Evolutionary conservation across 768 basidiomycete genomes (phyloP), one percentile per base, ranked within the genome.

Genomic region (Boletus rubescentipes): DNA sequence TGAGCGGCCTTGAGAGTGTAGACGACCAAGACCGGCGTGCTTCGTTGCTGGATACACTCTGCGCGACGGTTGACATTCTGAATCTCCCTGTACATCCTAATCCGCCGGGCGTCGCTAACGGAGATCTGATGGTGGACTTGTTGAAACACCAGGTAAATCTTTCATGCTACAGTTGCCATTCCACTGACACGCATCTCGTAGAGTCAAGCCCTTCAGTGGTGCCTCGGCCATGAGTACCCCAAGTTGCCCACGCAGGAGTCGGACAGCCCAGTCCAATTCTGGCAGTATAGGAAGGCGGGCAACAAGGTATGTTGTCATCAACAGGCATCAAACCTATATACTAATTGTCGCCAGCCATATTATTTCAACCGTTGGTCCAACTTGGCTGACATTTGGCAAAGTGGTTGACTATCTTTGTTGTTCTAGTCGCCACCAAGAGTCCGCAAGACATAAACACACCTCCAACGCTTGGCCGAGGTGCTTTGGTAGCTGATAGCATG

Each of bases 401-500:
- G 26, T 46, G 9, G 43, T 34, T 54, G 8, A 64, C 14, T 16
- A 20, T 20, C 3, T 34, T 37, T 41, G n/a, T 31, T 45, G 12
- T 53, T 55, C 2, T 49, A 89, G 85, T 95, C 52, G 92, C 88
- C 0, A 94, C 94, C 0, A 87, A 87, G 60, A 87, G 84, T 12
- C 91, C 89, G 18, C 90, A 90, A 66, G 75, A 80, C 49, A 71
- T 72, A 0, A 64, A 76, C 2, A 53, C 58, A 2, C 69, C 71
- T 20, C 93, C 93, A 3, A 59, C 61, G 0, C 80, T 95, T 20
- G 92, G 92, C 10, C 76, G 86, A 62, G 94, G 94, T n/a, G 93
- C 91, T 3, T 74, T 96, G 46, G 84, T 89, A 52, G 93, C 88
- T 1, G 94, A 96, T 71, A 89, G 90, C 37, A 97, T 97, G 94